A percentile compares a stretch with the other conserved stretches of the same genome.
Conservation (phyloP, 225 moss, liverwort and hornwort genomes). For the Ulota crispa region DNA sequence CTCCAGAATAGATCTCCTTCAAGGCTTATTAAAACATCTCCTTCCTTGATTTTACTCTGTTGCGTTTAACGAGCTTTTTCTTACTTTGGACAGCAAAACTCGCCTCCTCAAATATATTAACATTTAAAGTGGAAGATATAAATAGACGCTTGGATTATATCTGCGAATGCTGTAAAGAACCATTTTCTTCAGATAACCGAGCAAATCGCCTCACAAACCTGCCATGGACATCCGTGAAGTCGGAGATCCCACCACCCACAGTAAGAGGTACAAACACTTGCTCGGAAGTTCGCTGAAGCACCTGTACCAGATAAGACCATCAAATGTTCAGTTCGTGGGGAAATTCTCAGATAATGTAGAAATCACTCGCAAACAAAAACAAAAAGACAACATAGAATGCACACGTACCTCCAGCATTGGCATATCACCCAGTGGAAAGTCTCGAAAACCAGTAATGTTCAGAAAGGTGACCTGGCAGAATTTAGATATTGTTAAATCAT, state of each 20-base stretch:
- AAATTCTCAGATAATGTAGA: background rate
- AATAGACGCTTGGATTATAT: background rate
- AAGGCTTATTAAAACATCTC: background rate
- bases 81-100: background rate
- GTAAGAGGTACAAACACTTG: constrained; percentile 95
- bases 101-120: background rate
- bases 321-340: background rate
- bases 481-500: background rate
- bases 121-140: background rate
- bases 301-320: constrained; percentile 45
- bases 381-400: background rate
- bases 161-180: background rate
- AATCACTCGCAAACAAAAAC: background rate
- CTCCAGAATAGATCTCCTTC: constrained; percentile 3
- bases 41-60: background rate
- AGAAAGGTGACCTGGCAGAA: constrained; percentile 78
- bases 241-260: constrained; percentile 93
- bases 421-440: constrained; percentile 95
- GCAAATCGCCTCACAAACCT: constrained; percentile 45
- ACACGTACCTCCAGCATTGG: constrained; percentile 90
- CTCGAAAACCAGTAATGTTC: constrained; percentile 97
- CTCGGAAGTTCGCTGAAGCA: constrained; percentile 81
- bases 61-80: background rate
- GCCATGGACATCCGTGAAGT: constrained; percentile 89
- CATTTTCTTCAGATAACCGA: background rate